Base-by-base conservation (phyloP, 2,329 filamentous ascomycete species). In the Phaeosphaeriaceae sp. region DNA sequence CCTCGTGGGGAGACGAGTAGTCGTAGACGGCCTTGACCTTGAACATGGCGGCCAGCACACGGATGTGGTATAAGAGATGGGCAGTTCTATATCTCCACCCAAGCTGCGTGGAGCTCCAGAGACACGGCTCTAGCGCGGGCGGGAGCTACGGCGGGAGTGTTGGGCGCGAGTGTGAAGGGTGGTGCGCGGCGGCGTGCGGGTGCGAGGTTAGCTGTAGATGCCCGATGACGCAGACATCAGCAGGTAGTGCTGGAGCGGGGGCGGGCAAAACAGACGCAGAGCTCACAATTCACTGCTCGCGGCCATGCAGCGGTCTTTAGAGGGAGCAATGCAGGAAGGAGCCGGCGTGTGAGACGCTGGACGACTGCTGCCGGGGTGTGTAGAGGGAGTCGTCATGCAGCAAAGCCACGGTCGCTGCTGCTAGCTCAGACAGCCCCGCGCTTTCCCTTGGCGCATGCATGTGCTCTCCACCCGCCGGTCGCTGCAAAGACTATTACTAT, bases 11-110 rank as follows among this genome's bases (percentile, higher is more conserved):
- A 67, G 95, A 98, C 76, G 86, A 84, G 83, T 99, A 99, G 78
- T 98, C 94, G 83, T 91, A 99, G 75, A 98, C 81, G 69, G 95
- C 92, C 85, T 93, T 96, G 83, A 99, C 95, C 81, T 92, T 96
- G 85, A 97, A 97, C 75, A 77, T 77, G 61, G 66, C 50, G 40
- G 48, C 54, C 36, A 47, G 51, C 55, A 52, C 48, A 11, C 25
- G 6, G 11, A 11, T 31, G 9, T 46, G 44, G 51, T 36, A 15
- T 36, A 13, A 3, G 31, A 7, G 6, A 3, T 15, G 31, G 7
- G n/a, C 11, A 11, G 7, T n/a, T n/a, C n/a, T n/a, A n/a, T n/a
- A n/a, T 20, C 10, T 41, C 15, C 15, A 56, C 56, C 57, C 60
- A 59, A 59, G 58, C 56, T 57, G 47, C 36, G 33, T 49, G 51